Conservation (phyloP, 768 basidiomycete species). For the Harrya chromipes region DNA sequence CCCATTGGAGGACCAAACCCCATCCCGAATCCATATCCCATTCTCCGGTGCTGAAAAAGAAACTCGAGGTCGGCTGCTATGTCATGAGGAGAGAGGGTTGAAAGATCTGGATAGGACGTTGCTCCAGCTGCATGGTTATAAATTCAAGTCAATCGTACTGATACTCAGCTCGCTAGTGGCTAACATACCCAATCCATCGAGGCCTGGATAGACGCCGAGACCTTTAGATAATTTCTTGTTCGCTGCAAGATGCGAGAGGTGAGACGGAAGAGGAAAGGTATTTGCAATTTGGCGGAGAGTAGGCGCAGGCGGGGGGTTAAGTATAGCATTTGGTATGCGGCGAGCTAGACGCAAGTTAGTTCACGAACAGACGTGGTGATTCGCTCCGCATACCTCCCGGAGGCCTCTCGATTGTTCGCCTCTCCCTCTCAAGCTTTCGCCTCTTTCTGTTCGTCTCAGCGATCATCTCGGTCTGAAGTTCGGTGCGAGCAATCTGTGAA, state of each 20-base stretch:
- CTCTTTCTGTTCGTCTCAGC: constrained; percentile 87
- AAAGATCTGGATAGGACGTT: constrained; percentile 32
- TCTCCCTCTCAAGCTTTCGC: constrained; percentile 80
- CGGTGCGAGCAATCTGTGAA: constrained; percentile 66
- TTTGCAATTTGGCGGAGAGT: constrained; percentile 67
- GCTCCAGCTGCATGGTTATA: constrained; percentile 43
- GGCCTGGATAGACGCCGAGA: constrained; percentile 15
- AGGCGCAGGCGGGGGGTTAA: constrained; percentile 52
- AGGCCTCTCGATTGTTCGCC: constrained; percentile 73
- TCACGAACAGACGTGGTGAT: neutral
- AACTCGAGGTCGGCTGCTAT: constrained; percentile 53
- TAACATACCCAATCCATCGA: constrained; percentile 20
- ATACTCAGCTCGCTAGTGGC: constrained; percentile 3
- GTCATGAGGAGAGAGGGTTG: constrained; percentile 45
- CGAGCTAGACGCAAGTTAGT: constrained; percentile 38
- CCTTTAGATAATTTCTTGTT: constrained; percentile 21
- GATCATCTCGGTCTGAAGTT: constrained; percentile 83
- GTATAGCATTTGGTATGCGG: constrained; percentile 54
- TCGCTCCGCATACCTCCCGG: constrained; percentile 50
- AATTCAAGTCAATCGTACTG: constrained; percentile 1
- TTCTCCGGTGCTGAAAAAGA: constrained; percentile 42
- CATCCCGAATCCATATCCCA: constrained; percentile 26
- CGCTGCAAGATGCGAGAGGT: constrained; percentile 20
- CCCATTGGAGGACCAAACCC: constrained; percentile 23
- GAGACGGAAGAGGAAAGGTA: constrained; percentile 47